Conservation (phyloP, 345 rosid genomes). For the Hypericum androsaemum region DNA sequence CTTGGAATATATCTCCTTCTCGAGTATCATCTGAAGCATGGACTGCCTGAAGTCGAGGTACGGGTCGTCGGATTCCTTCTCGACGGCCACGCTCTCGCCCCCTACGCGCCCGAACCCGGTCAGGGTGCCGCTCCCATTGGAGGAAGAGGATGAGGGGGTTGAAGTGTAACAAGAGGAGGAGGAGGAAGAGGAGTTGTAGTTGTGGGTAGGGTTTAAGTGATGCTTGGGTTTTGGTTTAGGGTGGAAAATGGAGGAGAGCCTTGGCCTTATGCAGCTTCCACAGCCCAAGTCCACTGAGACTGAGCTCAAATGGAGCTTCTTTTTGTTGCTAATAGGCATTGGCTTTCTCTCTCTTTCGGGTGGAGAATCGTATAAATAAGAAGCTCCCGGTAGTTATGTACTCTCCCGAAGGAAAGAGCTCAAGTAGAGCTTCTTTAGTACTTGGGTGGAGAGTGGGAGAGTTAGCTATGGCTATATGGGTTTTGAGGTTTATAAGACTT, state of each 20-base stretch:
- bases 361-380: no score
- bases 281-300: slow-evolving; percentile 59
- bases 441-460: slow-evolving; percentile 15
- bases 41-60: neutral
- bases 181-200: neutral
- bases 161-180: neutral
- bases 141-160: neutral
- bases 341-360: no score
- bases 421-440: no score
- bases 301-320: slow-evolving; percentile 35
- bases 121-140: neutral
- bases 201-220: neutral
- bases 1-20: slow-evolving; percentile 32
- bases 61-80: slow-evolving; percentile 85
- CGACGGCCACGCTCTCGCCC: slow-evolving; percentile 69
- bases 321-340: no score
- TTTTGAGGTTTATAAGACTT: no score
- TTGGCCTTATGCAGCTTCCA: slow-evolving; percentile 50
- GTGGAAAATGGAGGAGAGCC: slow-evolving; percentile 21
- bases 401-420: no score
- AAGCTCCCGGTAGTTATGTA: no score
- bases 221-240: neutral
- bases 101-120: slow-evolving; percentile 14
- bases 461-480: no score
- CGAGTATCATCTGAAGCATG: slow-evolving; percentile 38